Percentiles rank a stretch among this genome's conserved stretches.
Conservation (phyloP, 768 basidiomycete species). For the Agrocybe praecox region DNA sequence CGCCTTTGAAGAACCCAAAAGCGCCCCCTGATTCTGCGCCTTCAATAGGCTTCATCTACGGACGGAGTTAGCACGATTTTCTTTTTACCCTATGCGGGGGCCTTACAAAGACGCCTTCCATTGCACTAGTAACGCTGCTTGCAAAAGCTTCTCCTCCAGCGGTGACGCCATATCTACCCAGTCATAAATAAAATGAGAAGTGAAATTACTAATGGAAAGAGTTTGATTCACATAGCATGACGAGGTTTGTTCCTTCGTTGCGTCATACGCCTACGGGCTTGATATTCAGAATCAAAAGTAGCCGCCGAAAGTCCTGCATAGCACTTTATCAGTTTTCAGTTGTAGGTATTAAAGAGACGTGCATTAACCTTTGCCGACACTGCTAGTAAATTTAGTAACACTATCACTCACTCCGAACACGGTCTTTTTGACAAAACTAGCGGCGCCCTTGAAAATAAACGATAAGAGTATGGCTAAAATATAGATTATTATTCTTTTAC, state of each 20-base stretch:
- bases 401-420: conserved; percentile 96
- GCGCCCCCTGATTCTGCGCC: conserved; percentile 96
- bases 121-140: conserved; percentile 90
- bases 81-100: neutral
- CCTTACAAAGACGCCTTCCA: conserved; percentile 89
- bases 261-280: conserved; percentile 82
- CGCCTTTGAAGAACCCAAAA: conserved; percentile 95
- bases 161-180: conserved; percentile 85
- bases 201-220: neutral
- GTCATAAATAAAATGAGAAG: neutral
- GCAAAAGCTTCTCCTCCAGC: conserved; percentile 95
- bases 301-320: conserved; percentile 87
- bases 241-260: conserved; percentile 93
- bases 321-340: neutral
- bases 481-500: conserved; percentile 37
- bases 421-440: conserved; percentile 98
- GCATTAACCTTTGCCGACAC: conserved; percentile 85
- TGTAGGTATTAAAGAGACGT: neutral
- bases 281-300: conserved; percentile 95
- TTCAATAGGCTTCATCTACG: conserved; percentile 93
- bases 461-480: neutral
- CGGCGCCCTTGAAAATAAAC: conserved; percentile 81
- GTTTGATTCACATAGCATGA: conserved; percentile 81
- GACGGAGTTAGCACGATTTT: too few species aligned
- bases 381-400: conserved; percentile 97